These are phyloP conservation scores for Erucastrum elatum DNA, from an alignment of 345 rosid species.

Conservation along the genomic window DNA sequence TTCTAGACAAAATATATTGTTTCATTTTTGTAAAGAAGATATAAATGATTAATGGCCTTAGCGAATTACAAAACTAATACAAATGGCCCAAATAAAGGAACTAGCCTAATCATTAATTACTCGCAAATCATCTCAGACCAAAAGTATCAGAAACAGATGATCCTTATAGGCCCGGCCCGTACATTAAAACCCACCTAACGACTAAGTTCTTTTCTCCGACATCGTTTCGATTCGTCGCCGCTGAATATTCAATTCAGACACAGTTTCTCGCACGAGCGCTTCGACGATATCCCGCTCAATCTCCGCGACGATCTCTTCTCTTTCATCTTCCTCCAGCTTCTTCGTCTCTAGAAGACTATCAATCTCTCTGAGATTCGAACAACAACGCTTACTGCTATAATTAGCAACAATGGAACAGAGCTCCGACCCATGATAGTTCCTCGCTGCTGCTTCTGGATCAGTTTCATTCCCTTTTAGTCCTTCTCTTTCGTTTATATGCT, in stretches of 20 bases:
- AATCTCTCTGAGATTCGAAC: constrained; percentile 47
- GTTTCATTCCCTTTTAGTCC: constrained; percentile 37
- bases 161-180: constrained; percentile 1
- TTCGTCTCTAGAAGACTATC: constrained; percentile 38
- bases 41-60: too few relatives aligned
- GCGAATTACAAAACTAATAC: too few relatives aligned
- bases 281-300: constrained; percentile 56
- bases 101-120: too few relatives aligned
- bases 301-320: constrained; percentile 49
- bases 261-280: constrained; percentile 52
- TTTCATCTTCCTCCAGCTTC: constrained; percentile 48
- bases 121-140: not conserved
- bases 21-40: too few relatives aligned
- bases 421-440: constrained; percentile 30
- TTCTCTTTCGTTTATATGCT: constrained; percentile 17
- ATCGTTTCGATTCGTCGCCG: not conserved
- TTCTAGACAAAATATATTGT: too few relatives aligned
- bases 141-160: not conserved
- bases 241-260: constrained; percentile 1
- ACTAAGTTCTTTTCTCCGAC: not conserved
- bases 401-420: constrained; percentile 43
- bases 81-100: too few relatives aligned
- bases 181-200: not conserved
- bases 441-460: constrained; percentile 23
- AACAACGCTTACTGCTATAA: constrained; percentile 26